These are phyloP conservation scores for Trichoderma reesei DNA, from an alignment of 495 filamentous ascomycete genomes.

Conservation along the genomic window DNA sequence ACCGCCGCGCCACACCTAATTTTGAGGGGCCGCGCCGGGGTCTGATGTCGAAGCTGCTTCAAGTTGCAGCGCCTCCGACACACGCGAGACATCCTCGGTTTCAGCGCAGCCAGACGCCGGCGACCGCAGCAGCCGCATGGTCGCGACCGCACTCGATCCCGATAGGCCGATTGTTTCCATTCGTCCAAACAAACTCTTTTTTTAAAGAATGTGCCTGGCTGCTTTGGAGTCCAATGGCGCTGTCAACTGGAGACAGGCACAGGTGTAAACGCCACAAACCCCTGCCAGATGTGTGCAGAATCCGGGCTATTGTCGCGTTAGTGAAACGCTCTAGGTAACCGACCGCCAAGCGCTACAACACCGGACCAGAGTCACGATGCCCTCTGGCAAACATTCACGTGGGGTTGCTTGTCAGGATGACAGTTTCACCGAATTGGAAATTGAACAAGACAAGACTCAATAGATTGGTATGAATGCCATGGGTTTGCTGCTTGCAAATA, in stretches of 20 bases:
- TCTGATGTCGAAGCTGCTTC: constrained; percentile 21
- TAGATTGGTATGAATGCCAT: no score
- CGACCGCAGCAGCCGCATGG: not conserved
- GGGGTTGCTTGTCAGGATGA: no score
- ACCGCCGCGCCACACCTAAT: constrained; percentile 1
- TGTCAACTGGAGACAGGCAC: not conserved
- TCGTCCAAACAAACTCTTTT: not conserved
- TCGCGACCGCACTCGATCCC: not conserved
- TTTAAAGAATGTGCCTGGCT: not conserved
- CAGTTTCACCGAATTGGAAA: no score
- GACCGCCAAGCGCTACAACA: not conserved
- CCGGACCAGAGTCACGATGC: not conserved
- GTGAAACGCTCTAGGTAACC: constrained; percentile 2
- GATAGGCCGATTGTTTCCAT: not conserved
- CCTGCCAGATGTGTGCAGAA: not conserved
- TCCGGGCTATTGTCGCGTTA: not conserved
- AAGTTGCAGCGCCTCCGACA: constrained; percentile 19
- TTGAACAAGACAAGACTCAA: not conserved
- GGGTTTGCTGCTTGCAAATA: no score
- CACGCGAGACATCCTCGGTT: constrained; percentile 23
- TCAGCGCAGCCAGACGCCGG: constrained; percentile 14
- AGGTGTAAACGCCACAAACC: not conserved
- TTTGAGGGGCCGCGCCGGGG: constrained; percentile 1
- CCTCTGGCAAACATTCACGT: not conserved
- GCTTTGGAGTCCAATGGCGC: not conserved